phyloP scores from a whole-genome alignment of 768 basidiomycete species.

The Fibroporia radiculosa region DNA sequence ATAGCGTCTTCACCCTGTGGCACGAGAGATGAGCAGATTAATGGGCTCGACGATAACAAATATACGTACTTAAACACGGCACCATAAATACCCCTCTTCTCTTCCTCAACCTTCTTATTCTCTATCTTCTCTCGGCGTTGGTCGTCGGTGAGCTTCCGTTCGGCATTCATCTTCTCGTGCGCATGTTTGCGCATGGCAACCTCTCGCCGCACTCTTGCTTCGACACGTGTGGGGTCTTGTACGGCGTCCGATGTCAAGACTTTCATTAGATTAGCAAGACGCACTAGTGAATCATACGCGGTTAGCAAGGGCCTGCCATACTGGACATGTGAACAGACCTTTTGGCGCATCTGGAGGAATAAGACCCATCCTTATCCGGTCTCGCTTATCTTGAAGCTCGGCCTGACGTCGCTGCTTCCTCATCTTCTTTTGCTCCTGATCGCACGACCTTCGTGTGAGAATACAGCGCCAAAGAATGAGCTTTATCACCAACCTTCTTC shows the following conservation, averaged over 20 bases:
- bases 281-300: slow-evolving; percentile 55
- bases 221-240: slow-evolving; percentile 95
- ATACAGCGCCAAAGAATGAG: not conserved
- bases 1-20: slow-evolving; percentile 71
- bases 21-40: not conserved
- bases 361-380: slow-evolving; percentile 92
- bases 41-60: not conserved
- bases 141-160: slow-evolving; percentile 88
- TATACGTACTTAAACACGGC: slow-evolving; percentile 83
- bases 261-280: slow-evolving; percentile 93
- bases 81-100: slow-evolving; percentile 74
- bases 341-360: slow-evolving; percentile 94
- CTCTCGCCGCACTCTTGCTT: slow-evolving; percentile 89
- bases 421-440: slow-evolving; percentile 92
- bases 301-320: too few species aligned
- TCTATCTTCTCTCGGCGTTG: slow-evolving; percentile 84
- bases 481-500: slow-evolving; percentile 52
- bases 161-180: slow-evolving; percentile 91
- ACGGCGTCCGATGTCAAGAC: slow-evolving; percentile 95
- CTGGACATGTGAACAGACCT: slow-evolving; percentile 37
- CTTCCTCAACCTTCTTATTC: slow-evolving; percentile 78
- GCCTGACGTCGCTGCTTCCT: slow-evolving; percentile 80
- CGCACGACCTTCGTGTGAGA: not conserved
- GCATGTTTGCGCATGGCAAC: slow-evolving; percentile 83
- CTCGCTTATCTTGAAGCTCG: slow-evolving; percentile 89